phyloP scores from a whole-genome alignment of 345 rosid species.

The Citrus sinensis region DVS_A1.0 CM039162.1:9650501-9651000 shows the following conservation, averaged over 20 bases:
- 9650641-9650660: neutral
- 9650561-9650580: too few relatives aligned
- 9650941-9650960: conserved; percentile 76
- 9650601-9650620: neutral
- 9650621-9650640: neutral
- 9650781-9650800: neutral
- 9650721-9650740: neutral
- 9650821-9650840: neutral
- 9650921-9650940: conserved; percentile 71
- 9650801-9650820: neutral
- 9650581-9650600: neutral
- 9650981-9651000: neutral
- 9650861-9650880: conserved; percentile 49
- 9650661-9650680: too few relatives aligned
- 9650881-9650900: conserved; percentile 77
- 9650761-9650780: neutral
- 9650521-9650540: neutral
- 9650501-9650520: neutral
- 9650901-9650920: conserved; percentile 69
- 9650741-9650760: neutral
- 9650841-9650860: neutral
- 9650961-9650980: neutral
- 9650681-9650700: neutral
- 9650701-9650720: neutral
- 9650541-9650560: neutral